Evolutionary conservation across 257 asterid genomes (phyloP), one percentile per base, ranked within the genome.

Genomic region (Plantago elongata): DNA sequence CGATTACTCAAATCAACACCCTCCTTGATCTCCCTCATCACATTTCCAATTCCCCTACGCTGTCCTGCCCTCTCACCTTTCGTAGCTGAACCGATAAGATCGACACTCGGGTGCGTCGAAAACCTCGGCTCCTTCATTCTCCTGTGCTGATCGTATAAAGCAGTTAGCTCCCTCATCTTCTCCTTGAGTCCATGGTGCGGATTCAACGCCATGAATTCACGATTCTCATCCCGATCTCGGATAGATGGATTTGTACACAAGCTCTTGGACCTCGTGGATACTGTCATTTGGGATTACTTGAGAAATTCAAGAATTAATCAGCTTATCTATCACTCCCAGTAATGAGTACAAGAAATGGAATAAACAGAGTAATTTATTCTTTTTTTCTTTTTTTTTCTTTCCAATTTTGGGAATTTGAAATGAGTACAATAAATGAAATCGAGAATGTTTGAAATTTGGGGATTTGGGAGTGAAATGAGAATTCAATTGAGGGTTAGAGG

Each of bases 141-240:
- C 55, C 81, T 80, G 63, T 83, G 90, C 80, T 83, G 90, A 62
- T 83, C 87, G 55, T 83, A 83, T 48, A 78, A 65, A 50, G 76
- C 77, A 57, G 85, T 83, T 43, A 83, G 42, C 3, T 78, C 81
- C 67, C 72, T 81, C 90, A 83, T 76, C 78, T 83, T 81, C 71
- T 81, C 90, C 63, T 78, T 83, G 29, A 83, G 75, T 10, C 87
- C 87, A 65, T 80, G 82, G 60, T 83, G 84, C 13, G 84, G 90
- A 66, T 80, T 80, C 51, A 29, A 5, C 45, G 22, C 56, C 47
- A 54, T 43, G 9, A 29, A 16, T 12, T 43, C 42, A 14, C 22
- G 30, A 44, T 12, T 17, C 3, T 18, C 42, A 12, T 60, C 63
- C 11, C 16, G 63, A 13, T 14, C 17, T 38, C 7, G 17, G 49